A percentile compares a stretch with the other conserved stretches of the same genome.
Conservation (phyloP, 768 basidiomycete genomes). For the Auricularia auricula-judae region DNA sequence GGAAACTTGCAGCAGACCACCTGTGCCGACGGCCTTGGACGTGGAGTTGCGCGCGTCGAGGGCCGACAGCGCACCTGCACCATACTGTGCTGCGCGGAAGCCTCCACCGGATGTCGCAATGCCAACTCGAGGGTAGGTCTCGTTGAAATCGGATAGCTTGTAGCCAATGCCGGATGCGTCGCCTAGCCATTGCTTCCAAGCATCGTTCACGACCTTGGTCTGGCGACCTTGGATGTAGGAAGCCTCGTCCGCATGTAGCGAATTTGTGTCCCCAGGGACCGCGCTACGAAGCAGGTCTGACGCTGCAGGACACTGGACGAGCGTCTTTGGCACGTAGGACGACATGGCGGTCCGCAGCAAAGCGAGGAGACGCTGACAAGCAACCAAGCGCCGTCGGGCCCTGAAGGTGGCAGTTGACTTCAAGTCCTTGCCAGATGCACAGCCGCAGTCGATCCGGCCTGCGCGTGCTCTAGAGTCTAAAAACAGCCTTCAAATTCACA, state of each 20-base stretch:
- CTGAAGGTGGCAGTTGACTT: no score
- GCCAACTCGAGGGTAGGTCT: slow-evolving; percentile 39
- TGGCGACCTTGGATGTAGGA: slow-evolving; percentile 37
- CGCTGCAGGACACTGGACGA: slow-evolving; percentile 41
- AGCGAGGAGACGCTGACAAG: no score
- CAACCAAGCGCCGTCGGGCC: no score
- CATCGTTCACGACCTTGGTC: slow-evolving; percentile 28
- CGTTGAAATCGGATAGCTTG: slow-evolving; percentile 30
- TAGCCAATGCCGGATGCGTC: slow-evolving; percentile 45
- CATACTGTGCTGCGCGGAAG: slow-evolving; percentile 54
- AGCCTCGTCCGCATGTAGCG: slow-evolving; percentile 36
- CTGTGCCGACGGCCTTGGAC: slow-evolving; percentile 46
- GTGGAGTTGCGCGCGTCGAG: slow-evolving; percentile 53
- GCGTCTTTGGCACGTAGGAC: slow-evolving; percentile 38
- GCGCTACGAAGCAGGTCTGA: slow-evolving; percentile 38
- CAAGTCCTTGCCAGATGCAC: no score
- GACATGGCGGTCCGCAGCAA: neutral
- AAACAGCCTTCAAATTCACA: no score
- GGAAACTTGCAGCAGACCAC: slow-evolving; percentile 59
- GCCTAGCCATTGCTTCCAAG: slow-evolving; percentile 52
- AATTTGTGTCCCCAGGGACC: slow-evolving; percentile 40
- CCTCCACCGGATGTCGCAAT: slow-evolving; percentile 66
- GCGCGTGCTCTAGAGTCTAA: no score
- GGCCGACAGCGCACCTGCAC: slow-evolving; percentile 45
- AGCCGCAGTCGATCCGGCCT: no score